Conservation (phyloP, 2,329 filamentous ascomycete species). For the Clonostachys solani region DNA sequence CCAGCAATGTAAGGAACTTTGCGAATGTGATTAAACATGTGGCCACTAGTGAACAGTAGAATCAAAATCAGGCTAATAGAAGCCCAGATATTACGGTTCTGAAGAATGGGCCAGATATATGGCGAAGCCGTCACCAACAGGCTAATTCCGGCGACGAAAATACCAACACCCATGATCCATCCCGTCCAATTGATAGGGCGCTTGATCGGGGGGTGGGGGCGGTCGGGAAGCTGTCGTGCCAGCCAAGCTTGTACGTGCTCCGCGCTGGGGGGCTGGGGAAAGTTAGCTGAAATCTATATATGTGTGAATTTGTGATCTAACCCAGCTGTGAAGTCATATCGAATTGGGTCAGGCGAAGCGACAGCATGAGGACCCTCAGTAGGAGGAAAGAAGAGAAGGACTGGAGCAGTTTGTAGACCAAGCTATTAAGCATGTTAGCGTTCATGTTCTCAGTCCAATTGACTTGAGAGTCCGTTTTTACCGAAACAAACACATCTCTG, state of each 20-base stretch:
- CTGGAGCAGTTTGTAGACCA: constrained; percentile 88
- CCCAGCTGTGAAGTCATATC: constrained; percentile 84
- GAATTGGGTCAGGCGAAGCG: constrained; percentile 60
- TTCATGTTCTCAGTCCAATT: neutral
- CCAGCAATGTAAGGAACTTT: constrained; percentile 89
- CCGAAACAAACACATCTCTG: constrained; percentile 79
- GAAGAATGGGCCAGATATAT: constrained; percentile 75
- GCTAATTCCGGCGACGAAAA: constrained; percentile 66
- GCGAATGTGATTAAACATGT: constrained; percentile 99
- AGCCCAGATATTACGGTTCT: constrained; percentile 93
- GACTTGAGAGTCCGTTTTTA: constrained; percentile 32
- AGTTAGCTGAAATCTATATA: neutral
- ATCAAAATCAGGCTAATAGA: constrained; percentile 84
- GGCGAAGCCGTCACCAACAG: constrained; percentile 68
- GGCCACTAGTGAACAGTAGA: constrained; percentile 88
- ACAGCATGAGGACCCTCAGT: constrained; percentile 78
- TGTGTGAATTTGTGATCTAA: constrained; percentile 31
- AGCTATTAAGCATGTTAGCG: constrained; percentile 50
- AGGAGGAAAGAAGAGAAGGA: constrained; percentile 82
- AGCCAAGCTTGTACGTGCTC: constrained; percentile 80
- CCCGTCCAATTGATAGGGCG: constrained; percentile 86
- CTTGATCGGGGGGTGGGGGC: constrained; percentile 71
- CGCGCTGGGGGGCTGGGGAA: constrained; percentile 63
- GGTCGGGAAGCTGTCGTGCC: constrained; percentile 69
- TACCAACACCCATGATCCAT: constrained; percentile 62